A percentile compares a stretch with the other conserved stretches of the same genome.
These are phyloP conservation scores for Nitzschia inconspicua DNA, from an alignment of 108 stramenopile genomes.

Conservation along the genomic window DNA sequence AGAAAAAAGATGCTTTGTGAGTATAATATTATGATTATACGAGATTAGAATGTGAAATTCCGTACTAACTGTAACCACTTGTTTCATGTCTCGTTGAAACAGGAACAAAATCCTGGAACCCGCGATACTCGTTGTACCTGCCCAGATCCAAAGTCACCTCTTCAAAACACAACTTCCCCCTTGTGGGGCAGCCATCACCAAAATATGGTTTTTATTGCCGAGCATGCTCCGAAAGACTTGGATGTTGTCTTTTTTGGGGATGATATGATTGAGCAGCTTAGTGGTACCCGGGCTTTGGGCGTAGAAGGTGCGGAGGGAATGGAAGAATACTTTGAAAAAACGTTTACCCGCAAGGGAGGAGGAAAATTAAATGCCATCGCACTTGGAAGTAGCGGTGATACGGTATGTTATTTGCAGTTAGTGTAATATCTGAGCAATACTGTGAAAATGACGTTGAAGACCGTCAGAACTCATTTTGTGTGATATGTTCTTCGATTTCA, in stretches of 20 bases:
- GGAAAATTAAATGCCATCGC: constrained; percentile 24
- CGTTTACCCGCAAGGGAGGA: constrained; percentile 19
- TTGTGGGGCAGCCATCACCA: constrained; percentile 27
- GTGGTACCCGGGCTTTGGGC: constrained; percentile 23
- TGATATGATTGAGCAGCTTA: constrained; percentile 24
- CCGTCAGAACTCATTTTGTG: too few relatives aligned
- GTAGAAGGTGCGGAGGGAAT: background rate
- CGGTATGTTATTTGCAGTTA: constrained; percentile 13
- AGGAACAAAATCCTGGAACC: background rate
- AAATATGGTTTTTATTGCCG: constrained; percentile 13
- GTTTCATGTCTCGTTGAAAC: background rate
- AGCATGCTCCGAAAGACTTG: constrained; percentile 13
- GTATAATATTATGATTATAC: background rate
- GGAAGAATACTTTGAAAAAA: constrained; percentile 19
- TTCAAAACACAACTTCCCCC: background rate
- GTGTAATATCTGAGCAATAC: background rate
- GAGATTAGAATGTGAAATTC: background rate
- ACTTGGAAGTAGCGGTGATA: constrained; percentile 25
- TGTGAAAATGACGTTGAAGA: background rate
- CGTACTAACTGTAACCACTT: background rate
- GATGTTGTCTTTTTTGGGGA: constrained; percentile 42
- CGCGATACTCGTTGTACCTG: constrained; percentile 23
- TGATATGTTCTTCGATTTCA: background rate
- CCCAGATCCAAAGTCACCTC: constrained; percentile 24
- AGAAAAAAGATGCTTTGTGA: constrained; percentile 22